These are phyloP conservation scores for Lenwebbia sp. DNA, from an alignment of 345 rosid species.

Conservation along the genomic window DNA sequence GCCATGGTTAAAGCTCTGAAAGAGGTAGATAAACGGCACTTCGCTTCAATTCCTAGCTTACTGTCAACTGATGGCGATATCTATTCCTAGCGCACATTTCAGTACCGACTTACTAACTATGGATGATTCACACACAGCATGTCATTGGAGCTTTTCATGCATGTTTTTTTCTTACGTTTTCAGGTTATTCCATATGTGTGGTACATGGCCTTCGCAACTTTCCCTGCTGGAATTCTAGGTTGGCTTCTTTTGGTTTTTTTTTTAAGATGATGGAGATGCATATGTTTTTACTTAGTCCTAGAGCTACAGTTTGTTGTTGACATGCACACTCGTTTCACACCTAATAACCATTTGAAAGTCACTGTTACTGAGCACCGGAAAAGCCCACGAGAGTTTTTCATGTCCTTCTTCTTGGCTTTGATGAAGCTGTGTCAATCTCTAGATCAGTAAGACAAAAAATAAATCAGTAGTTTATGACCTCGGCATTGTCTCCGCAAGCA, in stretches of 20 bases:
- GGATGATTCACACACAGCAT: background rate
- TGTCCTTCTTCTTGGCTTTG: background rate
- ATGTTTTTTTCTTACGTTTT: background rate
- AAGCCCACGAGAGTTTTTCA: no score
- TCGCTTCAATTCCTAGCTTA: background rate
- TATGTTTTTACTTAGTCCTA: background rate
- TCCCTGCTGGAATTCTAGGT: conserved; percentile 69
- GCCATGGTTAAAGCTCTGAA: conserved; percentile 30
- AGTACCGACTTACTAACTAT: background rate
- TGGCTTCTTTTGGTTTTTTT: background rate
- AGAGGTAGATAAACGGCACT: conserved; percentile 8
- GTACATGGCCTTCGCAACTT: conserved; percentile 63
- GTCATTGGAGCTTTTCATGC: background rate
- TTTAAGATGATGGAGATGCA: background rate
- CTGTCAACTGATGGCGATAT: background rate
- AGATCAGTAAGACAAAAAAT: background rate
- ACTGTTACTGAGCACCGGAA: background rate
- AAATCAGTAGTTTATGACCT: no score
- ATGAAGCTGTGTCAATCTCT: background rate
- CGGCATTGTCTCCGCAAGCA: no score
- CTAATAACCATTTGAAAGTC: background rate
- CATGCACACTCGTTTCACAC: background rate
- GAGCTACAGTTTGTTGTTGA: background rate
- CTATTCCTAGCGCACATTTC: no score
- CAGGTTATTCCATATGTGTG: conserved; percentile 59